These are phyloP conservation scores for Euphorbia lathyris DNA, from an alignment of 345 rosid genomes.

Conservation along the genomic window DNA sequence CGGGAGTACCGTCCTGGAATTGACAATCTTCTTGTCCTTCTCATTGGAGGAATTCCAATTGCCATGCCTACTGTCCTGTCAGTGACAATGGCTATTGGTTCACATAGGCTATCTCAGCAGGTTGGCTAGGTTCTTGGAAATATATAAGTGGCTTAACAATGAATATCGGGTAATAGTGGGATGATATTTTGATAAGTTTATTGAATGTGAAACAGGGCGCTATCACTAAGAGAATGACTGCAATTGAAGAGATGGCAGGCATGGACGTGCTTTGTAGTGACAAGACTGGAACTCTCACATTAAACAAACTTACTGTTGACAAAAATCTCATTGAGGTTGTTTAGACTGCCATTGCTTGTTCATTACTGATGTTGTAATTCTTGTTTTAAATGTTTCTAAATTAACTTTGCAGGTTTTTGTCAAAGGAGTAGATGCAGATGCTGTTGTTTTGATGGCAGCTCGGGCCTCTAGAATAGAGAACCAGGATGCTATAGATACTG, in stretches of 20 bases:
- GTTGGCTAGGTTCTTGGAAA: conserved; percentile 34
- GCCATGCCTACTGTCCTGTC: conserved; percentile 99
- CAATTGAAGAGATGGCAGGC: conserved; percentile 99
- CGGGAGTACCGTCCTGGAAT: conserved; percentile 93
- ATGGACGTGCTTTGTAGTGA: conserved; percentile 99
- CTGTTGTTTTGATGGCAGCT: conserved; percentile 94
- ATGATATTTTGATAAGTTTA: not conserved
- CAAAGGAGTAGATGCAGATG: conserved; percentile 85
- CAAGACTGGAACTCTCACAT: conserved; percentile 95
- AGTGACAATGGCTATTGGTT: conserved; percentile 98
- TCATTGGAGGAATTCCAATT: conserved; percentile 97
- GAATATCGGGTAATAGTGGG: conserved; percentile 15
- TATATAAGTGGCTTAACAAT: conserved; percentile 9
- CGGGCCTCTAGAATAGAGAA: conserved; percentile 89
- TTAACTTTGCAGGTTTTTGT: conserved; percentile 64
- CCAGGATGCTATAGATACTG: conserved; percentile 96
- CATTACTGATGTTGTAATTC: not conserved
- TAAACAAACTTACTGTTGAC: conserved; percentile 94
- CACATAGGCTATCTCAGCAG: conserved; percentile 95
- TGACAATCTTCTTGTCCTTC: conserved; percentile 96
- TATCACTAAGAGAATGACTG: conserved; percentile 99
- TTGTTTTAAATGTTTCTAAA: conserved; percentile 20
- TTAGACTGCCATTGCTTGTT: conserved; percentile 2
- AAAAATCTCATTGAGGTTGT: conserved; percentile 93
- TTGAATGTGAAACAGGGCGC: conserved; percentile 66